These are phyloP conservation scores for Phytophthora aleatoria DNA, from an alignment of 352 stramenopile genomes.

Conservation along the genomic window DNA sequence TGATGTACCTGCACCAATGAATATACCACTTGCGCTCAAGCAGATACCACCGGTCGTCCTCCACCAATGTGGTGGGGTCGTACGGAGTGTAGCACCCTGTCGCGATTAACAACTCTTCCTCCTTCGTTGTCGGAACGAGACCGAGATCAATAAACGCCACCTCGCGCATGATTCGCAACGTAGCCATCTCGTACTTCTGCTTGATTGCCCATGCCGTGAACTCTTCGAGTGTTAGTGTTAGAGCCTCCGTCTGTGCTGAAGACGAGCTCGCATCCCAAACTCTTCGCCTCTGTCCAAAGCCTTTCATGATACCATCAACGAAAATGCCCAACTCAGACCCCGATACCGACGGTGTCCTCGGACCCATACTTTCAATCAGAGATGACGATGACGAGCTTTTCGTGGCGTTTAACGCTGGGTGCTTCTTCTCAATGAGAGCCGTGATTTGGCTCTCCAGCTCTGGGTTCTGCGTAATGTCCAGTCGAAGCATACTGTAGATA, in stretches of 20 bases:
- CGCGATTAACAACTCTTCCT: slow-evolving; percentile 78
- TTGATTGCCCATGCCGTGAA: slow-evolving; percentile 70
- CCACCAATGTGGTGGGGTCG: slow-evolving; percentile 63
- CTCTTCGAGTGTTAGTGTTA: slow-evolving; percentile 67
- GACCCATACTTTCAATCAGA: slow-evolving; percentile 57
- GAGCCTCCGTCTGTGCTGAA: slow-evolving; percentile 32
- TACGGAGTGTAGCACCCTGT: slow-evolving; percentile 82
- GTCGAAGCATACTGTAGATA: slow-evolving; percentile 81
- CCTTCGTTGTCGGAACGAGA: slow-evolving; percentile 69
- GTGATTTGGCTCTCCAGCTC: slow-evolving; percentile 70
- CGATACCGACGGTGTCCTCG: slow-evolving; percentile 71
- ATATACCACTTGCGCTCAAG: slow-evolving; percentile 87
- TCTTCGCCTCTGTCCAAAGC: slow-evolving; percentile 45
- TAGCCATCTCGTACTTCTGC: slow-evolving; percentile 79
- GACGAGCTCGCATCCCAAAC: slow-evolving; percentile 38
- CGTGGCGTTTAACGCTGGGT: slow-evolving; percentile 42
- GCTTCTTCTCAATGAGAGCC: slow-evolving; percentile 64
- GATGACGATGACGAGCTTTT: slow-evolving; percentile 62
- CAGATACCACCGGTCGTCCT: slow-evolving; percentile 87
- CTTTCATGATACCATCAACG: slow-evolving; percentile 77
- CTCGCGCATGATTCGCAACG: slow-evolving; percentile 83
- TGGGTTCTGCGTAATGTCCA: slow-evolving; percentile 82
- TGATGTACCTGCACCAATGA: slow-evolving; percentile 87
- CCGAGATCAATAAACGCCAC: slow-evolving; percentile 86
- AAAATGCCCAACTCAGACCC: slow-evolving; percentile 81